These are phyloP conservation scores for Penicillium sp. DNA, from an alignment of 2,329 filamentous ascomycete genomes.

Conservation along the genomic window DNA sequence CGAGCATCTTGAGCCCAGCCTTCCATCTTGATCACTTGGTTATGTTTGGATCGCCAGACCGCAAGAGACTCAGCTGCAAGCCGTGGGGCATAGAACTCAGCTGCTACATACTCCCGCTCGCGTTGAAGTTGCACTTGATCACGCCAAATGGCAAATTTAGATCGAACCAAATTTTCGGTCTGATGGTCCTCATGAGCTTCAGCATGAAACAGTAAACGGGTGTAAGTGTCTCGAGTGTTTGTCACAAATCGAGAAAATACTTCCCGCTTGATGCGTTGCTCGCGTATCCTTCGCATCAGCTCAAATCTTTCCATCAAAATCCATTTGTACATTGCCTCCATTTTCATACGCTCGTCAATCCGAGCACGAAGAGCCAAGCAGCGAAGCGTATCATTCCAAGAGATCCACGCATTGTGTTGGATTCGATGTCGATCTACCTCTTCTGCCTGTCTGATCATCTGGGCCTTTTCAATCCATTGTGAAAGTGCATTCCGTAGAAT, in stretches of 20 bases:
- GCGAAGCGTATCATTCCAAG: constrained; percentile 62
- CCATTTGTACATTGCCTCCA: constrained; percentile 61
- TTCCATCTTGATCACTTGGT: constrained; percentile 49
- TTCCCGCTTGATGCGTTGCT: constrained; percentile 41
- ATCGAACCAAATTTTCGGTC: constrained; percentile 33
- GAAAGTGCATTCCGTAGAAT: constrained; percentile 48
- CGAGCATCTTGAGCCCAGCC: constrained; percentile 55
- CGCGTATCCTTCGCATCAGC: constrained; percentile 40
- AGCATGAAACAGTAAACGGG: constrained; percentile 37
- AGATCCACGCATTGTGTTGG: constrained; percentile 57
- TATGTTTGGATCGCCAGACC: constrained; percentile 37
- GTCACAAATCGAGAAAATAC: constrained; percentile 42
- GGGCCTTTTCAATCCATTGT: constrained; percentile 50
- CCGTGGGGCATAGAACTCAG: constrained; percentile 45
- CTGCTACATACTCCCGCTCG: constrained; percentile 42
- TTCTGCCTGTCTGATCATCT: constrained; percentile 49
- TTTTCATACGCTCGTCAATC: constrained; percentile 56
- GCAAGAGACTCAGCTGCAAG: constrained; percentile 41
- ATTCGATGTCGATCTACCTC: constrained; percentile 53
- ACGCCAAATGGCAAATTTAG: constrained; percentile 39
- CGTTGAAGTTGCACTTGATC: constrained; percentile 38
- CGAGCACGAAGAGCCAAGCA: constrained; percentile 51
- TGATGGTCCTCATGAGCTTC: constrained; percentile 35
- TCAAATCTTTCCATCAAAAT: constrained; percentile 50
- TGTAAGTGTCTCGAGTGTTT: constrained; percentile 39